A percentile compares a stretch with the other conserved stretches of the same genome.
Conservation (phyloP, 805 yeast genomes). For the Komagataella kurtzmanii region DNA sequence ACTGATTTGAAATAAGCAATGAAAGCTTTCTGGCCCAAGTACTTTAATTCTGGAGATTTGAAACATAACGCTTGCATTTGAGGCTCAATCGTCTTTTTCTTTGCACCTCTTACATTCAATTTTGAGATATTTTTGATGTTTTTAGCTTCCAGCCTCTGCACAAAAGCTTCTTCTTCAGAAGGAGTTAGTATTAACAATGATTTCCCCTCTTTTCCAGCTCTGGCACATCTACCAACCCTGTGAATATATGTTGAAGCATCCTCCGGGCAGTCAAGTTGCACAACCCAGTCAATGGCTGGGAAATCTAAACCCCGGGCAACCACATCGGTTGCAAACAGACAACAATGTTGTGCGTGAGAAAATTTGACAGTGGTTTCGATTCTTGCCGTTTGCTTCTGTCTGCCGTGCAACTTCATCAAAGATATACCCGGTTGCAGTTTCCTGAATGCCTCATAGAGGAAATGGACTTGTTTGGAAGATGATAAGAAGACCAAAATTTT, state of each 20-base stretch:
- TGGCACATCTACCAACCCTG: slow-evolving; percentile 81
- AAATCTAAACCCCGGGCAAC: slow-evolving; percentile 90
- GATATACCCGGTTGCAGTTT: slow-evolving; percentile 89
- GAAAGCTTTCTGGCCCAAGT: slow-evolving; percentile 91
- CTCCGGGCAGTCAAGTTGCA: slow-evolving; percentile 86
- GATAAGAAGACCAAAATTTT: slow-evolving; percentile 78
- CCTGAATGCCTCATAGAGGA: slow-evolving; percentile 75
- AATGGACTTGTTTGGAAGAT: slow-evolving; percentile 85
- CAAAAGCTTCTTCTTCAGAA: slow-evolving; percentile 66
- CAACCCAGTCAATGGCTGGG: slow-evolving; percentile 92
- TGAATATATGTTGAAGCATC: slow-evolving; percentile 83
- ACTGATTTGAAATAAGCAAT: slow-evolving; percentile 82
- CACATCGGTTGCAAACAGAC: slow-evolving; percentile 81
- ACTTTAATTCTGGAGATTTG: slow-evolving; percentile 83
- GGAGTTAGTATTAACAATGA: slow-evolving; percentile 77
- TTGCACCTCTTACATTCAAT: slow-evolving; percentile 63
- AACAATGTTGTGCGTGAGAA: slow-evolving; percentile 64
- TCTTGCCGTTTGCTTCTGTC: slow-evolving; percentile 83
- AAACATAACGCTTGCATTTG: slow-evolving; percentile 86
- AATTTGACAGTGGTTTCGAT: slow-evolving; percentile 72
- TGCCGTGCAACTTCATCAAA: slow-evolving; percentile 71
- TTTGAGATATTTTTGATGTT: slow-evolving; percentile 52
- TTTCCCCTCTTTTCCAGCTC: slow-evolving; percentile 77
- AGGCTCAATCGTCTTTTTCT: slow-evolving; percentile 59
- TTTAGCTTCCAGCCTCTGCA: slow-evolving; percentile 44